Percentiles rank a stretch among this genome's conserved stretches.
phyloP scores from a whole-genome alignment of 192 early-diverging fungal species.

The Lunasporangiospora selenospora region DNA sequence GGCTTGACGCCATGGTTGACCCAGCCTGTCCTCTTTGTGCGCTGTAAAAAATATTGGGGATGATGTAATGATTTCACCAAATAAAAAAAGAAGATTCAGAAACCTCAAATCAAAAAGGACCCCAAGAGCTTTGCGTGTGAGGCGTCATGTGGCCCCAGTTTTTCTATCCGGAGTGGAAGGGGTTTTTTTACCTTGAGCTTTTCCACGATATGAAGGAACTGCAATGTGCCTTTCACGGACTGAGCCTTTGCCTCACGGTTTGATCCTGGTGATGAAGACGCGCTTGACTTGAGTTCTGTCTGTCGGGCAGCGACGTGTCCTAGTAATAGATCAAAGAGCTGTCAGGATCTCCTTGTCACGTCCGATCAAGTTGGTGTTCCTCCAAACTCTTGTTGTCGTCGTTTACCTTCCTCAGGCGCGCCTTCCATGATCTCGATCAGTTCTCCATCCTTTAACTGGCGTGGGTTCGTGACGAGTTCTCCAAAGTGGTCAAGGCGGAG shows the following conservation, averaged over 20 bases:
- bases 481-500: slow-evolving; percentile 27
- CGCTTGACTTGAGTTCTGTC: slow-evolving; percentile 15
- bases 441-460: slow-evolving; percentile 15
- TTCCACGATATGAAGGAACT: slow-evolving; percentile 84
- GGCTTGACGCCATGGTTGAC: slow-evolving; percentile 68
- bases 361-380: no score
- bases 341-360: background rate
- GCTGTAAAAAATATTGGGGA: slow-evolving; percentile 47
- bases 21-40: slow-evolving; percentile 95
- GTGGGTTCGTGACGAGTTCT: slow-evolving; percentile 26
- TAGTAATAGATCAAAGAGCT: slow-evolving; percentile 6
- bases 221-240: slow-evolving; percentile 41
- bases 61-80: no score
- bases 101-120: no score
- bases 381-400: background rate
- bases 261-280: background rate
- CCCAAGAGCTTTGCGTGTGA: no score
- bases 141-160: no score
- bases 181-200: slow-evolving; percentile 72
- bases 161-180: no score
- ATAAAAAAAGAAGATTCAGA: no score
- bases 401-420: slow-evolving; percentile 19
- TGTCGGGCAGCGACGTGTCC: slow-evolving; percentile 27
- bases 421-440: slow-evolving; percentile 40
- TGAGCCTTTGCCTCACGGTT: slow-evolving; percentile 21